Evolutionary conservation across 148 eudicot genomes (phyloP), one percentile per base, ranked within the genome.

Genomic region (Cornus controversa): DNA sequence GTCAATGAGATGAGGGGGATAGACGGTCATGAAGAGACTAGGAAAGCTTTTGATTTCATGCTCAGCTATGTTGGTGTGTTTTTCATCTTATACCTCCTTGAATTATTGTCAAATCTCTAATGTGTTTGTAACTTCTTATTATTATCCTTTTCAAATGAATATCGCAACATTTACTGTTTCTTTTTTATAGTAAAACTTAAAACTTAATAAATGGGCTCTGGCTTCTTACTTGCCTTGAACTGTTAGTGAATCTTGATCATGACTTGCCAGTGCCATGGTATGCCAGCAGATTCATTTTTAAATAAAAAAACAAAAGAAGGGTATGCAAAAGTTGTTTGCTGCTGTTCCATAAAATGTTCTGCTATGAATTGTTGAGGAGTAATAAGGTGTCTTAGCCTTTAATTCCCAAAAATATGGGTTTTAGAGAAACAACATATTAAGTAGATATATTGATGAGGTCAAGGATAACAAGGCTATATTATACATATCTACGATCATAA

Each of bases 1-100:
- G 92, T 84, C 58, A 96, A 96, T 83, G 99, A 93, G 42, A 96
- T 86, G 90, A 96, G 89, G 86, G 98, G 99, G 54, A 75, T 83
- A 50, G 98, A 96, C 79, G 99, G 97, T 71, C 93, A 88, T 71
- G 99, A 91, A 85, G 99, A 96, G 88, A 96, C 98, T 36, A 90
- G 93, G 82, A 96, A 93, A 89, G 98, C 99, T 79, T 96, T 82
- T 87, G 99, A 96, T 73, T 96, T 93, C 85, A 96, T 93, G 99
- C 90, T 96, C 76, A 89, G 85, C 85, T 89, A 89, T 88, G 95
- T 96, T 47, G 99, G 99, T 96, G 45, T 80, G 94, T 81, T 71
- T 74, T 81, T 57, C 34, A 69, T 67, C 75, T 76, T 37, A 37
- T 64, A 28, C 71, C 31, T 77, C 37, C 76, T 34, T 23, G 62